These are phyloP conservation scores for Orobanche coerulescens DNA, from an alignment of 257 asterid genomes.

Conservation along the genomic window DNA sequence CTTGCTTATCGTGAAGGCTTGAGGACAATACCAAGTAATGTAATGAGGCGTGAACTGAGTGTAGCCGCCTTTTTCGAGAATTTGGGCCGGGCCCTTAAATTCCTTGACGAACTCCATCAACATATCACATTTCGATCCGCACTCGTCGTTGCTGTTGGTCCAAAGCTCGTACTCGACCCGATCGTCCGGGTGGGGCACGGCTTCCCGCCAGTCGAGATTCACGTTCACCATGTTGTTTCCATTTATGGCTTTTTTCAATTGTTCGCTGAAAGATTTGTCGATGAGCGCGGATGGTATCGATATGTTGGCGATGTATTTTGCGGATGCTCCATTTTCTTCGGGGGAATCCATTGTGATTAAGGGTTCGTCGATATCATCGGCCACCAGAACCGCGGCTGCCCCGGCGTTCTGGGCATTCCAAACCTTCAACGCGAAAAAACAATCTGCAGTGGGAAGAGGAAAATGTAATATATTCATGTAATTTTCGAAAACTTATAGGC, in stretches of 20 bases:
- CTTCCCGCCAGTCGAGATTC: conserved; percentile 52
- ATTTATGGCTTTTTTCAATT: conserved; percentile 30
- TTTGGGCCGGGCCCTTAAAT: conserved; percentile 48
- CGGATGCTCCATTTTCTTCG: conserved; percentile 35
- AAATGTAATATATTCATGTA: too few relatives aligned
- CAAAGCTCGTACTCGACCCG: conserved; percentile 37
- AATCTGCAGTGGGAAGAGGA: conserved; percentile 43
- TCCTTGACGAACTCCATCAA: conserved; percentile 44
- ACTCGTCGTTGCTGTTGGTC: conserved; percentile 38
- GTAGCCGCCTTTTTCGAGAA: conserved; percentile 48
- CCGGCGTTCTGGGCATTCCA: conserved; percentile 55
- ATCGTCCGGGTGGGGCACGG: conserved; percentile 50
- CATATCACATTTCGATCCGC: conserved; percentile 45
- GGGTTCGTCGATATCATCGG: conserved; percentile 36
- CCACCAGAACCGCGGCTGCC: conserved; percentile 54
- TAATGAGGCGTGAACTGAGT: conserved; percentile 48
- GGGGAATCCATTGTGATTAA: conserved; percentile 46
- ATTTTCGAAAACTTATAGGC: too few relatives aligned
- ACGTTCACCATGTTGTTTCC: conserved; percentile 38
- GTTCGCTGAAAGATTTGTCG: conserved; percentile 37
- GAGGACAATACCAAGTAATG: conserved; percentile 50
- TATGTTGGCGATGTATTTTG: conserved; percentile 34
- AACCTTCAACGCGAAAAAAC: conserved; percentile 48
- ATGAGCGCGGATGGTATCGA: conserved; percentile 47
- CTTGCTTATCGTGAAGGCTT: conserved; percentile 40